These are phyloP conservation scores for Cercospora sesami DNA, from an alignment of 2,329 filamentous ascomycete species.

Conservation along the genomic window DNA sequence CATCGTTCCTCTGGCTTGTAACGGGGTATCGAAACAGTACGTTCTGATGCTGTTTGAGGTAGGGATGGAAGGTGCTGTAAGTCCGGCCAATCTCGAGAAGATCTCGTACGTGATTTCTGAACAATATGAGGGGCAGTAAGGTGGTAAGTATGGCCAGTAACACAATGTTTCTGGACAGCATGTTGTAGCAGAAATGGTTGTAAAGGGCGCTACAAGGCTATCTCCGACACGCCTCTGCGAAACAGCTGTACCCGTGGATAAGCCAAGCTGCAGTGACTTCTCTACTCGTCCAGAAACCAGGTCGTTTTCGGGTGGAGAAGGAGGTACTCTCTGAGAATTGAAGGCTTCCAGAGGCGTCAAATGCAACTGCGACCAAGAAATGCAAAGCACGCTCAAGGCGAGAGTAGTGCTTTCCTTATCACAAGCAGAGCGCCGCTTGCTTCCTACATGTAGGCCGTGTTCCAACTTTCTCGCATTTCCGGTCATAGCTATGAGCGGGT, in stretches of 20 bases:
- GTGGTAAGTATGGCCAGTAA: conserved; percentile 9
- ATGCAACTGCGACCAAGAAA: not conserved
- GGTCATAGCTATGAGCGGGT: not conserved
- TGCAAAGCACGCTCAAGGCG: not conserved
- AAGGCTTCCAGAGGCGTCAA: not conserved
- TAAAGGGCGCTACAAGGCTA: not conserved
- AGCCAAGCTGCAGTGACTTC: not conserved
- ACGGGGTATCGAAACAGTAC: conserved; percentile 26
- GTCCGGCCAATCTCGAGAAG: conserved; percentile 29
- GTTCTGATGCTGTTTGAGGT: conserved; percentile 23
- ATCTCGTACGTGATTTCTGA: conserved; percentile 28
- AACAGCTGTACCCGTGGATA: not conserved
- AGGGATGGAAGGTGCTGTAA: conserved; percentile 29
- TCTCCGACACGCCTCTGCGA: not conserved
- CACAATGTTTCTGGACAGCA: conserved; percentile 17
- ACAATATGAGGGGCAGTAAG: conserved; percentile 3
- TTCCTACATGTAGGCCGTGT: not conserved
- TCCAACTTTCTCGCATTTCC: not conserved
- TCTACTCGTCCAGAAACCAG: not conserved
- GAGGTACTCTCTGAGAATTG: not conserved
- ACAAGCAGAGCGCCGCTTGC: not conserved
- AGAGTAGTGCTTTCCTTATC: not conserved
- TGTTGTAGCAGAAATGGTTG: not conserved
- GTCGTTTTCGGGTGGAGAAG: not conserved
- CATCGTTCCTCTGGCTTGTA: not conserved